These are phyloP conservation scores for Nicotiana benthamiana DNA, from an alignment of 257 asterid genomes.

Conservation along the genomic window DNA sequence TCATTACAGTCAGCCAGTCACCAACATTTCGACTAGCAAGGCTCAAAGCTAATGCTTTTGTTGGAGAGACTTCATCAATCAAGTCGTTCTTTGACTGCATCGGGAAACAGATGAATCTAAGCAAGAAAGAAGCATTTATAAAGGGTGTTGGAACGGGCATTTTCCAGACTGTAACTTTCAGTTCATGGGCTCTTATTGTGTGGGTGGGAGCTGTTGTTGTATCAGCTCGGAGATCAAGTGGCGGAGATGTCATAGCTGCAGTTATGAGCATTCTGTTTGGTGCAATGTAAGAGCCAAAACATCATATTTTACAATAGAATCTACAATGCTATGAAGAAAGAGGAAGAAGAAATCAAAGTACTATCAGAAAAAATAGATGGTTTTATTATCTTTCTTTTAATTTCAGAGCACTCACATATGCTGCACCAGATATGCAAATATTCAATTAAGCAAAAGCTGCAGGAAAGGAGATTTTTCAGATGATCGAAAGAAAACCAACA, in stretches of 20 bases:
- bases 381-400: constrained; percentile 2
- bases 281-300: constrained; percentile 56
- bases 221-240: constrained; percentile 47
- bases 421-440: constrained; percentile 84
- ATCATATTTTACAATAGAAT: not conserved
- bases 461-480: constrained; percentile 63
- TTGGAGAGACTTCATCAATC: constrained; percentile 62
- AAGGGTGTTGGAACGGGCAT: constrained; percentile 80
- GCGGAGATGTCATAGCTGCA: constrained; percentile 81
- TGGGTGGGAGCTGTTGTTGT: constrained; percentile 80
- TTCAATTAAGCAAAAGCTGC: constrained; percentile 88
- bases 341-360: not conserved
- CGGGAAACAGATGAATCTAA: constrained; percentile 34
- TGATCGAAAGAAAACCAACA: constrained; percentile 53
- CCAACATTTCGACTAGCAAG: not conserved
- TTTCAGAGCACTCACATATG: constrained; percentile 73
- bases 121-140: constrained; percentile 56
- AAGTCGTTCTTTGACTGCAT: constrained; percentile 51
- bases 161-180: constrained; percentile 64
- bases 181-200: constrained; percentile 78
- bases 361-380: not conserved
- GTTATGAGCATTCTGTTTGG: constrained; percentile 91
- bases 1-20: not conserved
- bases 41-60: constrained; percentile 37
- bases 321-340: not conserved